phyloP scores from a whole-genome alignment of 805 yeast species.

The Jamesozyma rosinii region DNA sequence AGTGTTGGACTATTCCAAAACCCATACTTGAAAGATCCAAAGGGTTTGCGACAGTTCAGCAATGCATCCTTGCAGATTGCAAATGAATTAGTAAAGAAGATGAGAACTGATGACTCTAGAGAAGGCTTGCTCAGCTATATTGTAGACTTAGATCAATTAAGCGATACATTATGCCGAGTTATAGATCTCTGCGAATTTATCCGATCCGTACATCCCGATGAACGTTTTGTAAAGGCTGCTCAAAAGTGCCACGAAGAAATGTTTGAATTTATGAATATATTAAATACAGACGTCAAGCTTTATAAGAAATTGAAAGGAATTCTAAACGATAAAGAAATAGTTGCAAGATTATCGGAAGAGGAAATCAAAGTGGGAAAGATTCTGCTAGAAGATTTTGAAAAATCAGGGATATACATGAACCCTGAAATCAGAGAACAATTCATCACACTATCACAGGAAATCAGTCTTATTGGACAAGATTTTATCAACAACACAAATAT shows the following conservation, averaged over 20 bases:
- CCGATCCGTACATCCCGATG: slow-evolving; percentile 77
- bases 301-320: slow-evolving; percentile 52
- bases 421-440: slow-evolving; percentile 56
- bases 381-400: slow-evolving; percentile 73
- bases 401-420: slow-evolving; percentile 81
- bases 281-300: slow-evolving; percentile 74
- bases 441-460: slow-evolving; percentile 68
- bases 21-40: slow-evolving; percentile 56
- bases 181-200: slow-evolving; percentile 91
- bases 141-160: slow-evolving; percentile 65
- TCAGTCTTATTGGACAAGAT: slow-evolving; percentile 72
- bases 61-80: slow-evolving; percentile 57
- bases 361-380: slow-evolving; percentile 77
- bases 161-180: slow-evolving; percentile 84
- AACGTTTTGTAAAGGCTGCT: slow-evolving; percentile 64
- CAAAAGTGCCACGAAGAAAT: slow-evolving; percentile 78
- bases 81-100: slow-evolving; percentile 46
- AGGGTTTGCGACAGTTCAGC: slow-evolving; percentile 63
- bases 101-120: slow-evolving; percentile 39
- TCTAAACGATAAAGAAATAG: slow-evolving; percentile 32
- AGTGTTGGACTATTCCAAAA: slow-evolving; percentile 67
- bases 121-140: slow-evolving; percentile 45
- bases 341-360: slow-evolving; percentile 46
- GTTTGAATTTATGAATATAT: slow-evolving; percentile 87
- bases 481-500: slow-evolving; percentile 36